Conservation (phyloP, 1,284 basidiomycete genomes). For the Trametes polyzona region DNA sequence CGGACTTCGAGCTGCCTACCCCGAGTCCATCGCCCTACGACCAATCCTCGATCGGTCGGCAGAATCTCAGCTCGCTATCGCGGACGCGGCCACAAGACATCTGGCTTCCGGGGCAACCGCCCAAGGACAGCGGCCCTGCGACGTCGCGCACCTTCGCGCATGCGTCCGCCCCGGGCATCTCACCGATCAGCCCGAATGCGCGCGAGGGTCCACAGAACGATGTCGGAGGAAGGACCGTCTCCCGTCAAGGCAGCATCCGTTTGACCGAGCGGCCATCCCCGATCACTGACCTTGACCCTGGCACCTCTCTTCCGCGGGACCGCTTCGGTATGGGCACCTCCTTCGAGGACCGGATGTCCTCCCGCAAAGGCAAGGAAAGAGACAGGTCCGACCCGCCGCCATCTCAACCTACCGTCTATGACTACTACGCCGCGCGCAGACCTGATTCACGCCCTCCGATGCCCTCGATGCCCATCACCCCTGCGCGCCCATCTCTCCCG, state of each 20-base stretch:
- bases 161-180: slow-evolving; percentile 24
- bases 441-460: slow-evolving; percentile 18
- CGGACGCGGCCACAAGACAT: slow-evolving; percentile 24
- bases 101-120: slow-evolving; percentile 22
- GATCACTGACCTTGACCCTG: slow-evolving; percentile 14
- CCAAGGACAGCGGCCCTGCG: slow-evolving; percentile 15
- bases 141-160: slow-evolving; percentile 31
- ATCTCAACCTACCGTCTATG: slow-evolving; percentile 16
- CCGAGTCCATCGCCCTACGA: slow-evolving; percentile 13
- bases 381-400: slow-evolving; percentile 19
- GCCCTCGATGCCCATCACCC: slow-evolving; percentile 19
- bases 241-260: slow-evolving; percentile 25
- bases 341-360: slow-evolving; percentile 16
- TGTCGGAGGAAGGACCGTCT: slow-evolving; percentile 12
- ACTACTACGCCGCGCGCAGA: slow-evolving; percentile 20
- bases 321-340: slow-evolving; percentile 15
- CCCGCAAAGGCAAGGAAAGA: slow-evolving; percentile 20
- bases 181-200: slow-evolving; percentile 21
- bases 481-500: slow-evolving; percentile 10
- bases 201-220: slow-evolving; percentile 19
- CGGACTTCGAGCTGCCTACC: slow-evolving; percentile 15
- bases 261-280: slow-evolving; percentile 18
- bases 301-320: slow-evolving; percentile 17
- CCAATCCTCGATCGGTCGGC: slow-evolving; percentile 26
- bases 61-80: slow-evolving; percentile 29